Evolutionary conservation across 768 basidiomycete species (phyloP).

Genomic region (Aureoboletus auriporus): DNA sequence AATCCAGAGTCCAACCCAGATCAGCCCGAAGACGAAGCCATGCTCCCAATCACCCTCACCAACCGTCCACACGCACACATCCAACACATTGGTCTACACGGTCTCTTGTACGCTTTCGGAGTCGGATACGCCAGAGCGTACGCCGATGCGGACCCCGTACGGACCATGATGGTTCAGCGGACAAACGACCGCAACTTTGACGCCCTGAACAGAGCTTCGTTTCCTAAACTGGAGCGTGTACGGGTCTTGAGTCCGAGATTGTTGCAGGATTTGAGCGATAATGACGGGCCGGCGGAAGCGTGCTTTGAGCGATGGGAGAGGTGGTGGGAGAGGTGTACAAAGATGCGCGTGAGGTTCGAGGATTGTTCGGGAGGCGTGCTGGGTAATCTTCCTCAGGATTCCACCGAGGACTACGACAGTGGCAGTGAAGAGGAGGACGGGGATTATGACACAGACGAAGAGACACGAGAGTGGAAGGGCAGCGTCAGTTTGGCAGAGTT

Average conservation of each 20-base stretch:
- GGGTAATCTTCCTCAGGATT: slow-evolving; percentile 38
- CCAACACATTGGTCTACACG: slow-evolving; percentile 63
- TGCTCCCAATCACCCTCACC: slow-evolving; percentile 37
- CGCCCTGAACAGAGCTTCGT: slow-evolving; percentile 47
- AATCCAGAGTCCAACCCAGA: slow-evolving; percentile 16
- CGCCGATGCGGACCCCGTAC: slow-evolving; percentile 39
- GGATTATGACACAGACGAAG: slow-evolving; percentile 30
- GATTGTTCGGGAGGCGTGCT: slow-evolving; percentile 70
- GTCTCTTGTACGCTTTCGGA: slow-evolving; percentile 65
- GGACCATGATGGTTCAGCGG: slow-evolving; percentile 42
- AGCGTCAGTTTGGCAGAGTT: slow-evolving; percentile 39
- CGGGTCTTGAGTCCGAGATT: slow-evolving; percentile 55
- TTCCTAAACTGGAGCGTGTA: slow-evolving; percentile 58
- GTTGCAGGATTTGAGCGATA: slow-evolving; percentile 52
- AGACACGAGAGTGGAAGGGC: slow-evolving; percentile 25
- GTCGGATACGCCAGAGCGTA: slow-evolving; percentile 49
- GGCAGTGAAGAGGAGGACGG: slow-evolving; percentile 32
- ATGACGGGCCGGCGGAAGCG: slow-evolving; percentile 43
- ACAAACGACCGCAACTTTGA: slow-evolving; percentile 66
- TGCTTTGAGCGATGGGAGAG: slow-evolving; percentile 57
- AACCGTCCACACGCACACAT: slow-evolving; percentile 55
- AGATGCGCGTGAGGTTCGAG: slow-evolving; percentile 56
- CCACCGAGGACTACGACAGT: slow-evolving; percentile 30
- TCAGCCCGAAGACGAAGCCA: slow-evolving; percentile 23
- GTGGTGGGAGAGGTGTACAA: slow-evolving; percentile 58